A percentile compares a stretch with the other conserved stretches of the same genome.
phyloP scores from a whole-genome alignment of 371 early-diverging fungal genomes.

The Mucor mucedo region DNA sequence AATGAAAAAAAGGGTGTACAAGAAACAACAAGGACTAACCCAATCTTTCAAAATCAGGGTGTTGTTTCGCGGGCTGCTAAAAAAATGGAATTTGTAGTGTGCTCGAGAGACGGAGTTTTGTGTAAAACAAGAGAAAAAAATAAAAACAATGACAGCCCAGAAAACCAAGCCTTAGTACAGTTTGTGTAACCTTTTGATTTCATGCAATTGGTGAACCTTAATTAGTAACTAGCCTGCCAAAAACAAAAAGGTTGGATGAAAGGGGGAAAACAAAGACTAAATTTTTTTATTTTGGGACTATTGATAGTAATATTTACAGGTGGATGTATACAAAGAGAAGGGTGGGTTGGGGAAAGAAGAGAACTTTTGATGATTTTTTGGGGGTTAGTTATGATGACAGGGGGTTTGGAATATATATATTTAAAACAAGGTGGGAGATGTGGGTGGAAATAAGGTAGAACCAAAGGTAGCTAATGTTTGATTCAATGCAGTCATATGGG shows the following conservation, averaged over 20 bases:
- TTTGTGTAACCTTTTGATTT: not conserved
- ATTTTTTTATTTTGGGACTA: not conserved
- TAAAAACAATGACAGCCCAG: not conserved
- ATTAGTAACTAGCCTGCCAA: not conserved
- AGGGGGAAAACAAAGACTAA: not conserved
- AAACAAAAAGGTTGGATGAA: not conserved
- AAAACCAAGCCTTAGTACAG: not conserved
- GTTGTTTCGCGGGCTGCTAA: too few species aligned
- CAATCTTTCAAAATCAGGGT: too few species aligned
- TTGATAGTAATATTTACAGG: not conserved
- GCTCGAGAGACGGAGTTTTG: too few species aligned
- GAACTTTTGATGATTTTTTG: constrained; percentile 1
- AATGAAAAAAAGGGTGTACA: too few species aligned
- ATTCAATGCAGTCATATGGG: constrained; percentile 68
- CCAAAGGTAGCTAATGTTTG: constrained; percentile 56
- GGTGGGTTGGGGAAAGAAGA: not conserved
- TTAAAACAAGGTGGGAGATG: constrained; percentile 15
- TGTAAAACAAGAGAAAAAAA: not conserved
- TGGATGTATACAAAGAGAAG: not conserved
- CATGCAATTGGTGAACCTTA: constrained; percentile 13
- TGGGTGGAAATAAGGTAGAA: constrained; percentile 33
- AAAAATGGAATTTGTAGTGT: too few species aligned
- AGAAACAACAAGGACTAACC: too few species aligned
- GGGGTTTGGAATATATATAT: not conserved
- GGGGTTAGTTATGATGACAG: constrained; percentile 4